Evolutionary conservation across 805 yeast genomes (phyloP).

Genomic region (Candida bentonensis): DNA sequence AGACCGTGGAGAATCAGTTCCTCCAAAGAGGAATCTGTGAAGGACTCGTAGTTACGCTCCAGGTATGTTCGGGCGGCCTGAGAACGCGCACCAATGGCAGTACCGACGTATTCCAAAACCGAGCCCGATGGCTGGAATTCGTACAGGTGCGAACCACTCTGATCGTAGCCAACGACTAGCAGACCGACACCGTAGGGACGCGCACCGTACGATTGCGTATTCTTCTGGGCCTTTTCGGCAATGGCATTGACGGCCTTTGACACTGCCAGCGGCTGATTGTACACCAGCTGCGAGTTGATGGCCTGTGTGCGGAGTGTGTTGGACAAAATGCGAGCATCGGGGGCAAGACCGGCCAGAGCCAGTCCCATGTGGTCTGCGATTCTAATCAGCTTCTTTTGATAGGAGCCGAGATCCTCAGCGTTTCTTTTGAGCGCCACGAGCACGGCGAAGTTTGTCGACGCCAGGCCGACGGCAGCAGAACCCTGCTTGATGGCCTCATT

Average conservation of each 20-base stretch:
- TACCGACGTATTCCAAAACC: slow-evolving; percentile 77
- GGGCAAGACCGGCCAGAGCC: slow-evolving; percentile 94
- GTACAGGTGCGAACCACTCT: slow-evolving; percentile 82
- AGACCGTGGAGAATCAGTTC: slow-evolving; percentile 76
- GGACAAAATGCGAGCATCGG: slow-evolving; percentile 90
- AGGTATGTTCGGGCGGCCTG: slow-evolving; percentile 96
- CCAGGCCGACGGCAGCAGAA: slow-evolving; percentile 89
- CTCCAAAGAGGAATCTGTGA: slow-evolving; percentile 47
- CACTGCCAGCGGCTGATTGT: slow-evolving; percentile 71
- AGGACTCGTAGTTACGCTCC: slow-evolving; percentile 69
- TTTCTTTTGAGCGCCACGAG: slow-evolving; percentile 89
- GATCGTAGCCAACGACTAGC: slow-evolving; percentile 80
- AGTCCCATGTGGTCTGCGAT: slow-evolving; percentile 90
- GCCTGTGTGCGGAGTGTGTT: slow-evolving; percentile 86
- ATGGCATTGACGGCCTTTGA: slow-evolving; percentile 71
- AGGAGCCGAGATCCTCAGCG: slow-evolving; percentile 94
- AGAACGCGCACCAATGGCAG: slow-evolving; percentile 96
- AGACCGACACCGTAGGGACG: slow-evolving; percentile 98
- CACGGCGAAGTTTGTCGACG: slow-evolving; percentile 77
- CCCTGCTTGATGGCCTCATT: slow-evolving; percentile 96
- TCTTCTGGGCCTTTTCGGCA: slow-evolving; percentile 94
- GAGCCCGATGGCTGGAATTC: slow-evolving; percentile 97
- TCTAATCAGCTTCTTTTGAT: slow-evolving; percentile 84
- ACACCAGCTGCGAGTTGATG: slow-evolving; percentile 72
- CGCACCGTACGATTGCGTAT: slow-evolving; percentile 90